Base-by-base conservation (phyloP, 2,329 filamentous ascomycete species). In the Trichophyton rubrum region DNA sequence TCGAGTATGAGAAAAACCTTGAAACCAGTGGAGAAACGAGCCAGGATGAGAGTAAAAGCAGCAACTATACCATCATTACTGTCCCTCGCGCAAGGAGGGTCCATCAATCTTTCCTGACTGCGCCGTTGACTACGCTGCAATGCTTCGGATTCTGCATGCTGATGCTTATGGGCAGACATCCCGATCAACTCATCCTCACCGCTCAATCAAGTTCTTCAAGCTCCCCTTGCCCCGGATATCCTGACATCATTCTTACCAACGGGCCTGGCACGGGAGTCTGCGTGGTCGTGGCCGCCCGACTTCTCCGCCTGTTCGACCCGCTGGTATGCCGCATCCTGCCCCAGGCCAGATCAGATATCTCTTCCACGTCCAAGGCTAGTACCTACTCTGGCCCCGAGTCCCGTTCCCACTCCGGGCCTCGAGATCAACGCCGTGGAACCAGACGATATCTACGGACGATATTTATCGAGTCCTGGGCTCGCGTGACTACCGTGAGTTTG, bases 401-500 rank as follows among this genome's bases (percentile, higher is more conserved):
- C 33, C 49, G 49, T 55, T 53, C 53, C 6, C 7, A 55, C 65
- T 56, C 72, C 74, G 8, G 72, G 68, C 20, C 17, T 24, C 56
- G 9, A 35, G n/a, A 2, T 11, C 56, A 58, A 58, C 35, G 56
- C 17, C 56, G 56, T 45, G 40, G 22, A 49, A 47, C 57, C 41
- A 41, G 8, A 15, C 40, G 35, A 64, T 73, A 80, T 64, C 85
- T 92, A 76, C 83, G 84, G 64, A 85, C 88, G 8, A 78, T 97
- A 13, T 99, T 93, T 71, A 82, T 96, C 30, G 93, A 99, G 78
- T 93, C 88, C 20, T 96, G 91, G 86, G 92, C 93, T 2, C 82
- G 93, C 15, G 88, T 95, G 15, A 85, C 81, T 65, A 86, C 83
- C 11, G 74, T 97, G 65, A 97, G 92, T 75, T 72, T 96, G 62